Evolutionary conservation across 1,139 yeast genomes (phyloP).

Genomic region (Blastobotrys arbuscula): DNA sequence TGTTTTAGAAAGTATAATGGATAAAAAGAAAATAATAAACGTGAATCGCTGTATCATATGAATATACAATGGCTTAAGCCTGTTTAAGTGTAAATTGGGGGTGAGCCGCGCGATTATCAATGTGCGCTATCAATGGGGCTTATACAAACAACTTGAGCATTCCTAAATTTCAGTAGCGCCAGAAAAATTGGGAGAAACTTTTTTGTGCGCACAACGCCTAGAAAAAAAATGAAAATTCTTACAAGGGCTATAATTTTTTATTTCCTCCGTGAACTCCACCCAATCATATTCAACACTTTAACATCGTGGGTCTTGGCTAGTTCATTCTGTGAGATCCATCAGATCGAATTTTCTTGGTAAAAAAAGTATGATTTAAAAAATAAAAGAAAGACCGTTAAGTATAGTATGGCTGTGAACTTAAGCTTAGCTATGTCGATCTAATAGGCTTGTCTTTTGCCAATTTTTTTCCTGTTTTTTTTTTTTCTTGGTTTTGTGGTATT

Average conservation of each 20-base stretch:
- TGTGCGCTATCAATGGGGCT: not conserved
- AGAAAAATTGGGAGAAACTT: not conserved
- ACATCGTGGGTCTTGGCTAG: slow-evolving; percentile 3
- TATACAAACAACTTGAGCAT: no score
- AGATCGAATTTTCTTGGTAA: not conserved
- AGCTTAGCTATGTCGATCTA: not conserved
- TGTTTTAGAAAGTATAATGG: no score
- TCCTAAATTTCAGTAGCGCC: not conserved
- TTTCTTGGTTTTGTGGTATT: no score
- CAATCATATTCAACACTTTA: not conserved
- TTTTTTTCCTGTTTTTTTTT: no score
- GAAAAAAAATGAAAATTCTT: not conserved
- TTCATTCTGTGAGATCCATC: not conserved
- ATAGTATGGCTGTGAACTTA: not conserved
- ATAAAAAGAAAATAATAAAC: no score
- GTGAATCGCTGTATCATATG: no score
- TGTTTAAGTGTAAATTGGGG: no score
- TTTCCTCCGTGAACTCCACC: no score
- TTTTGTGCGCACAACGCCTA: no score
- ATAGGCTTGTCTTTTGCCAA: not conserved
- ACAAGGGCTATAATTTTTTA: not conserved
- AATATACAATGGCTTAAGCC: no score
- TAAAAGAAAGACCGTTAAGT: not conserved
- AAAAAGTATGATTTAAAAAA: not conserved
- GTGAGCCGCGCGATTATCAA: no score